phyloP scores from a whole-genome alignment of 768 basidiomycete species.

The Leccinum truebloodii region DNA sequence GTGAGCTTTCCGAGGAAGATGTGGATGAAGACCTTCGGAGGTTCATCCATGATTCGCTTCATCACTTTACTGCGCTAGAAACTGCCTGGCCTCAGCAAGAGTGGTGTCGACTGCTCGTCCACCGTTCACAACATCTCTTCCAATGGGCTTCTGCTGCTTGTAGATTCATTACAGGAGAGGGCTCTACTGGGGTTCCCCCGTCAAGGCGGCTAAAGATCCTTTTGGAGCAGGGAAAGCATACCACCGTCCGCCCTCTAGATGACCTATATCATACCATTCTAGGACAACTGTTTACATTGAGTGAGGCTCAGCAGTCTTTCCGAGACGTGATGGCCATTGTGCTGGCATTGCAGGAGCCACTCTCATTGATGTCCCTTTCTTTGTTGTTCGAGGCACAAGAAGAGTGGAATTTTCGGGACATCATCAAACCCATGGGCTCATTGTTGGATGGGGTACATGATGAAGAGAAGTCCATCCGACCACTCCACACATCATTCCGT shows the following conservation, averaged over 20 bases:
- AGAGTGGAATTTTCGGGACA: neutral
- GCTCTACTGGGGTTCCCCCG: neutral
- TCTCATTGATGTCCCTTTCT: neutral
- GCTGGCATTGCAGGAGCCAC: neutral
- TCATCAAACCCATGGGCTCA: neutral
- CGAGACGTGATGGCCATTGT: neutral
- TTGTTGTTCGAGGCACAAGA: neutral
- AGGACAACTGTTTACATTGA: neutral
- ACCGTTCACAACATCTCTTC: neutral
- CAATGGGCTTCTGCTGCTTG: neutral
- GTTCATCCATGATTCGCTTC: neutral
- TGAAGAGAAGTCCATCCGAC: neutral
- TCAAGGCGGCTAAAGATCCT: neutral
- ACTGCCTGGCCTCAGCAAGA: neutral
- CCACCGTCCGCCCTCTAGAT: neutral
- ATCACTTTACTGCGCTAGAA: neutral
- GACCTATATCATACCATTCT: neutral
- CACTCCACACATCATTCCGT: neutral
- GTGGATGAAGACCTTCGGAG: too few relatives aligned
- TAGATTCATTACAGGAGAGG: neutral
- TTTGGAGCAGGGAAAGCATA: neutral
- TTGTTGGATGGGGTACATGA: neutral
- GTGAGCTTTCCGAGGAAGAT: too few relatives aligned
- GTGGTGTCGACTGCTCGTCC: neutral
- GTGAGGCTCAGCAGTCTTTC: neutral